These are phyloP conservation scores for Castanea mollissima DNA, from an alignment of 306 rosid genomes.

Conservation along the genomic window DNA sequence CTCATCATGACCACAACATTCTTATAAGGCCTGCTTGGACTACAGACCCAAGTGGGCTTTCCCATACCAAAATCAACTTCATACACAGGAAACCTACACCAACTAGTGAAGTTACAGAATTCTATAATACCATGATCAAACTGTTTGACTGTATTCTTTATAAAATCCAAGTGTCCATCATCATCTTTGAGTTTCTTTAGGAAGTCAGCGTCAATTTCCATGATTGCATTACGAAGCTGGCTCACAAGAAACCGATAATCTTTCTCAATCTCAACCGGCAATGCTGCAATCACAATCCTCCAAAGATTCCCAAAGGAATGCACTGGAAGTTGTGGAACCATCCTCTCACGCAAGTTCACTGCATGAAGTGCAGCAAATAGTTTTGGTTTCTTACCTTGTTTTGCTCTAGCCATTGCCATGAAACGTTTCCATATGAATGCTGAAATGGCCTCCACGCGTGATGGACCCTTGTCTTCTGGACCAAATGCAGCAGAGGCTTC, in stretches of 20 bases:
- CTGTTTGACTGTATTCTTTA: neutral
- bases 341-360: conserved; percentile 14
- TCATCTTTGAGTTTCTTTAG: neutral
- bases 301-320: conserved; percentile 8
- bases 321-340: conserved; percentile 1
- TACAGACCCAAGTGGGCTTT: neutral
- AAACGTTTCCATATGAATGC: conserved; percentile 19
- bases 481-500: neutral
- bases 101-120: conserved; percentile 10
- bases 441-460: conserved; percentile 8
- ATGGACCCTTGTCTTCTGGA: neutral
- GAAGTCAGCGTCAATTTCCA: neutral
- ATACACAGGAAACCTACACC: neutral
- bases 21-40: neutral
- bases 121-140: neutral
- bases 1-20: neutral
- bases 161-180: neutral
- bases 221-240: neutral
- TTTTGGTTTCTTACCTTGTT: neutral
- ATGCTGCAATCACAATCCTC: neutral
- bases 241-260: neutral
- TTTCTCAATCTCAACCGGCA: neutral
- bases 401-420: neutral
- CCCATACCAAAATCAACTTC: neutral
- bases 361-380: conserved; percentile 12